A percentile compares a stretch with the other conserved stretches of the same genome.
Evolutionary conservation across 108 stramenopile genomes (phyloP).

Genomic region (Aurantiochytrium sp.): DNA sequence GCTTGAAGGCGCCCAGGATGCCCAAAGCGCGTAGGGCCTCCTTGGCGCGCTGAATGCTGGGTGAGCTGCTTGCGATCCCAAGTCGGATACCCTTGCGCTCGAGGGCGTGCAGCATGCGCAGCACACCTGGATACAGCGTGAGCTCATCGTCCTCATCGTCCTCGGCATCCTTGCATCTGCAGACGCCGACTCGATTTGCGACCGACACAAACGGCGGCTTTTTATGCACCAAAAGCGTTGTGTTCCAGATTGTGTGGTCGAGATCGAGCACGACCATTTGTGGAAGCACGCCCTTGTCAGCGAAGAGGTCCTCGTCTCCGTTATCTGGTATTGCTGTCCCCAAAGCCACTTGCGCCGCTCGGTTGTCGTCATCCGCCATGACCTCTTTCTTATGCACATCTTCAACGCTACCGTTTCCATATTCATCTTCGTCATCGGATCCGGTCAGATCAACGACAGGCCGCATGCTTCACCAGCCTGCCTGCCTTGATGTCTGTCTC

Average conservation of each 20-base stretch:
- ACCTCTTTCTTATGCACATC: no score
- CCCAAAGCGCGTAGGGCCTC: background rate
- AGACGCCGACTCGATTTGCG: background rate
- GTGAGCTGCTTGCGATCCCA: background rate
- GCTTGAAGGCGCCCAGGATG: background rate
- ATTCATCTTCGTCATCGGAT: no score
- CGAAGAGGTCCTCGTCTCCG: background rate
- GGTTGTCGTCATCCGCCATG: no score
- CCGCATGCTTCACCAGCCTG: no score
- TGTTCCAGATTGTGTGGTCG: background rate
- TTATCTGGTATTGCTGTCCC: no score
- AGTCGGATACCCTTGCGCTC: background rate
- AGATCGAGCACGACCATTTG: background rate
- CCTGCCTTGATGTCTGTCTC: no score
- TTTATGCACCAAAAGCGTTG: background rate
- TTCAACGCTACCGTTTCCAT: no score
- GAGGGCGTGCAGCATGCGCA: background rate
- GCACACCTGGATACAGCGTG: background rate
- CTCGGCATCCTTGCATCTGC: background rate
- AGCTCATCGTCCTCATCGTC: background rate
- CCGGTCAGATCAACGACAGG: no score
- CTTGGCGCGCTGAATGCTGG: background rate
- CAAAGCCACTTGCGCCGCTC: no score
- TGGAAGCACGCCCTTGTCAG: background rate
- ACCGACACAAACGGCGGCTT: background rate